These are phyloP conservation scores for Neurospora sp. DNA, from an alignment of 495 filamentous ascomycete genomes.

Conservation along the genomic window DNA sequence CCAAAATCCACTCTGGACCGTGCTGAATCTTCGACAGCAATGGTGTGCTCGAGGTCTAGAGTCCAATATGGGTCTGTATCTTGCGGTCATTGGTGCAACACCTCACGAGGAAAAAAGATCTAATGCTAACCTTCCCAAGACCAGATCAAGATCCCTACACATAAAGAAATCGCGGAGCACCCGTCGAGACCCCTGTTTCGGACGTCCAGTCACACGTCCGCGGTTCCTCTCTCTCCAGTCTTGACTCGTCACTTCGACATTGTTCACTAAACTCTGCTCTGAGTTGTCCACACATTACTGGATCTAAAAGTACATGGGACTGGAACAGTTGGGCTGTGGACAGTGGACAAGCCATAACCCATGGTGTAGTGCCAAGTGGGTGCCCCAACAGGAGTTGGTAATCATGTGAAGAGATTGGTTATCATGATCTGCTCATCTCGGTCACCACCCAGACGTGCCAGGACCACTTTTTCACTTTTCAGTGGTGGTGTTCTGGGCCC, in stretches of 20 bases:
- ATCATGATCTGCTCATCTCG: neutral
- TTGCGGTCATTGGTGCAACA: neutral
- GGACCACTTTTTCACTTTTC: neutral
- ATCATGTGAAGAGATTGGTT: neutral
- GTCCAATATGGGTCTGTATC: neutral
- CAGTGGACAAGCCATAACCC: neutral
- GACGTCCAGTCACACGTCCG: neutral
- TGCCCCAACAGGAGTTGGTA: neutral
- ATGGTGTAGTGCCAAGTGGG: neutral
- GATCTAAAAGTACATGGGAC: neutral
- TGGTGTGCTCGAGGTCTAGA: neutral
- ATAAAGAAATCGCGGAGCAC: neutral
- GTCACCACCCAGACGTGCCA: neutral
- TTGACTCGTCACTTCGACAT: neutral
- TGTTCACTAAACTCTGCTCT: neutral
- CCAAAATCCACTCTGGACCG: neutral
- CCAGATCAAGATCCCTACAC: neutral
- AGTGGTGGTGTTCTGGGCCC: neutral
- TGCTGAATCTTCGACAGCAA: neutral
- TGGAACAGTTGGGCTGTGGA: neutral
- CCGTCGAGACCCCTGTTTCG: neutral
- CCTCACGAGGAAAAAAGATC: neutral
- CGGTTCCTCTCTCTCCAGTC: neutral
- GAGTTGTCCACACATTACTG: neutral
- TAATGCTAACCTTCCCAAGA: neutral